phyloP scores from a whole-genome alignment of 345 rosid genomes.

The Microcos paniculata region DNA sequence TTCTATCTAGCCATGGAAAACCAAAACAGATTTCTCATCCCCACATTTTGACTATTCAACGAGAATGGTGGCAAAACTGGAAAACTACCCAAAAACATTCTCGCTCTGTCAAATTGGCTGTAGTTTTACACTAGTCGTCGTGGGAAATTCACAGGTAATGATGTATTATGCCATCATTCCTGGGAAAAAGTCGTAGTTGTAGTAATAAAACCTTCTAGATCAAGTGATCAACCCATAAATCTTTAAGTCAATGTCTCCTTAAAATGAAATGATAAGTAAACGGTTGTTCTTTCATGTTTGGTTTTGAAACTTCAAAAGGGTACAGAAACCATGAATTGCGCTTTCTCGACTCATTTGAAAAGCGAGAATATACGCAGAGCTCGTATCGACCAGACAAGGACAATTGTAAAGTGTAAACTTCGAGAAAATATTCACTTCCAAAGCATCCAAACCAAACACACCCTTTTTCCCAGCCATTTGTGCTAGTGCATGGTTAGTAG shows the following conservation, averaged over 20 bases:
- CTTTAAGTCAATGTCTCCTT: background rate
- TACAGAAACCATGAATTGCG: background rate
- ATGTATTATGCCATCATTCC: background rate
- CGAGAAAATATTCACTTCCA: constrained; percentile 13
- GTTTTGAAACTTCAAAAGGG: no score
- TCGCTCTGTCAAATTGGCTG: background rate
- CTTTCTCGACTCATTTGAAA: background rate
- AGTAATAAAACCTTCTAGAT: background rate
- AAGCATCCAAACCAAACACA: background rate
- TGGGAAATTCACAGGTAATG: background rate
- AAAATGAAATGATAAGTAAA: background rate
- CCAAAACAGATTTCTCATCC: no score
- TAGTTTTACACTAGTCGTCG: background rate
- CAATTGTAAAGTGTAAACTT: background rate
- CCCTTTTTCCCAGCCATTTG: background rate
- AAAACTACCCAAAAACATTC: background rate
- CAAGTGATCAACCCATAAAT: background rate
- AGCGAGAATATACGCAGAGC: background rate
- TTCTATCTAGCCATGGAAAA: background rate
- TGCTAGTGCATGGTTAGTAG: background rate
- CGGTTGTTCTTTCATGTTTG: background rate
- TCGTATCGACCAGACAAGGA: background rate
- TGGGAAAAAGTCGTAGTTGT: background rate
- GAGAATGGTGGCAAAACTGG: background rate
- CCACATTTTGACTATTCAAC: background rate